Evolutionary conservation across 345 rosid species (phyloP), one percentile per base, ranked within the genome.

Genomic region (Citrus unshiu): DNA sequence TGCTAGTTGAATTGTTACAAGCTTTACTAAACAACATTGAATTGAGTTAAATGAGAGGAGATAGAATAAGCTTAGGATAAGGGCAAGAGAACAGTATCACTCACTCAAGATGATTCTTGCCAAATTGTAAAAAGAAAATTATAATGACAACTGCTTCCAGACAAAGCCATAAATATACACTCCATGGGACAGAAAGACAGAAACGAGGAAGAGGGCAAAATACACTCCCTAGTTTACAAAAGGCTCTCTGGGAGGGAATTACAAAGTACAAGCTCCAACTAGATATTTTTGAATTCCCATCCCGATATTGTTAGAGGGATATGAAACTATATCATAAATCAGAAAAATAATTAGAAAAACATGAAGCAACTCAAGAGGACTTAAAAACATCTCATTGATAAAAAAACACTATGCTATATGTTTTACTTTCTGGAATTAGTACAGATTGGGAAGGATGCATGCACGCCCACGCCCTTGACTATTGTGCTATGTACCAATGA

Each of bases 361-460:
- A 81, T 34, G 78, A 73, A 58, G 73, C 85, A 73, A 84, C 85
- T 83, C 82, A 61, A 79, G 75, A 75, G 59, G 82, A 72, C 77
- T 76, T 46, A 46, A 46, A 46, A 83, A 81, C 81, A 88, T 86
- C 85, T 85, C 87, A 86, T 86, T 83, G 75, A 78, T 83, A 79
- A 4, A 35, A 66, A 80, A 84, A 84, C 85, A 67, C 88, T 83
- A 85, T 82, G 87, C 87, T 87, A 81, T 87, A 87, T 84, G 87
- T 84, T 89, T 82, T 57, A 69, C 80, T 83, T 82, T 83, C 85
- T 80, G 78, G 65, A 84, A 87, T 85, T 84, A 85, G 90, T 87
- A 89, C 90, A 89, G 80, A 77, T 84, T 70, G 82, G 84, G 78
- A 58, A 71, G 69, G 64, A 35, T 66, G 49, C 62, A 65, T 68